These are phyloP conservation scores for Hymenoscyphus scutula DNA, from an alignment of 2,329 filamentous ascomycete species.

Conservation along the genomic window DNA sequence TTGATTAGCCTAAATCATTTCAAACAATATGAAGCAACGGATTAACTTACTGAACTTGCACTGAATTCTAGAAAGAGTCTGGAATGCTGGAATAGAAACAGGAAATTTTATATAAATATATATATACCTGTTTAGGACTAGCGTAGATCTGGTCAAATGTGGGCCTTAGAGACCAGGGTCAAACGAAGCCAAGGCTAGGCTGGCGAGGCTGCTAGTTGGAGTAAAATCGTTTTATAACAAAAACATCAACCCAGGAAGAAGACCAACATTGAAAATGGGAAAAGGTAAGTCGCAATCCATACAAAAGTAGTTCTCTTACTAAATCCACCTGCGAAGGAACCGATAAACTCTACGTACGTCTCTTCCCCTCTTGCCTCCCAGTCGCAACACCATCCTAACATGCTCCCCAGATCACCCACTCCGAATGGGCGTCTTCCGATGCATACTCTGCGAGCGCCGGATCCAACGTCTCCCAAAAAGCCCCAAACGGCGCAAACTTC, in stretches of 20 bases:
- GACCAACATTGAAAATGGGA: constrained; percentile 26
- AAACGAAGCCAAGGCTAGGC: not conserved
- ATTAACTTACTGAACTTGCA: too few relatives aligned
- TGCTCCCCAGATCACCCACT: constrained; percentile 79
- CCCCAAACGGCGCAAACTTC: constrained; percentile 63
- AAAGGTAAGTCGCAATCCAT: constrained; percentile 28
- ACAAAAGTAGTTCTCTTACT: not conserved
- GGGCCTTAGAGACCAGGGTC: not conserved
- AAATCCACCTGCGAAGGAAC: constrained; percentile 39
- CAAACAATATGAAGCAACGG: too few relatives aligned
- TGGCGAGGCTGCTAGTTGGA: not conserved
- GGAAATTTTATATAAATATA: too few relatives aligned
- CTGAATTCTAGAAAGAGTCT: too few relatives aligned
- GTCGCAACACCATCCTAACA: constrained; percentile 10
- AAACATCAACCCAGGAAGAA: not conserved
- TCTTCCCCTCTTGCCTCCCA: not conserved
- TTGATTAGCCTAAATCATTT: too few relatives aligned
- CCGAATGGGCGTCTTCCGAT: constrained; percentile 92
- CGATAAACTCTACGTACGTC: constrained; percentile 47
- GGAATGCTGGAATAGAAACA: too few relatives aligned
- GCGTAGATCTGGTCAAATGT: not conserved
- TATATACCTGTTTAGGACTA: not conserved
- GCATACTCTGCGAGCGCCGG: constrained; percentile 80
- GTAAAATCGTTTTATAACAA: not conserved
- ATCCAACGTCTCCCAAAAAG: constrained; percentile 61